Evolutionary conservation across 441 rosid genomes (phyloP).

Genomic region (Kokia cookei): DNA sequence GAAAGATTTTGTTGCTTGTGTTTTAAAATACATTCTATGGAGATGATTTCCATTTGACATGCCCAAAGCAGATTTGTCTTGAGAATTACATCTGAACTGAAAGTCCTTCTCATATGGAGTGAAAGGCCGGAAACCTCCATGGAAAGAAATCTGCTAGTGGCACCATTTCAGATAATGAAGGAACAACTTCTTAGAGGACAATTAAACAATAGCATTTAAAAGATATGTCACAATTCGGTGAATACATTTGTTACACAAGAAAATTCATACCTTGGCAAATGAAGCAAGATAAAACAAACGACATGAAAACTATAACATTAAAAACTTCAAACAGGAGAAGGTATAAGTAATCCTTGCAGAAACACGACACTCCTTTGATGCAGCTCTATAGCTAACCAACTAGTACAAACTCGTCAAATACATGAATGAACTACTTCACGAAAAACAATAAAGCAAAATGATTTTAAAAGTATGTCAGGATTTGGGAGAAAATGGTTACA

Average conservation of each 20-base stretch:
- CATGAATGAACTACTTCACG: neutral
- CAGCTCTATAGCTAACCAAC: neutral
- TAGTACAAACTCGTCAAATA: neutral
- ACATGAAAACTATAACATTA: neutral
- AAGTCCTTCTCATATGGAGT: conserved; percentile 41
- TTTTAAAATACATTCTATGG: conserved; percentile 30
- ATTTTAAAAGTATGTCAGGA: neutral
- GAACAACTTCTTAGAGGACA: neutral
- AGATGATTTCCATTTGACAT: conserved; percentile 32
- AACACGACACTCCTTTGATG: neutral
- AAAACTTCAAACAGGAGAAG: neutral
- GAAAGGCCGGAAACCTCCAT: conserved; percentile 42
- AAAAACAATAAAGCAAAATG: neutral
- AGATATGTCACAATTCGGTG: neutral
- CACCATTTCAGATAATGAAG: conserved; percentile 8
- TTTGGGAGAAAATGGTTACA: neutral
- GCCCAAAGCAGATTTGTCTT: conserved; percentile 37
- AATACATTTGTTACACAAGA: neutral
- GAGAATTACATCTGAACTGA: conserved; percentile 35
- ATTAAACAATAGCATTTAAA: neutral
- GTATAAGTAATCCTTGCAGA: neutral
- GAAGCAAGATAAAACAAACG: neutral
- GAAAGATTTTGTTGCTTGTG: conserved; percentile 51
- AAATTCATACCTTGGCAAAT: neutral
- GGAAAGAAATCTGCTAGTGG: conserved; percentile 44